Evolutionary conservation across 495 filamentous ascomycete genomes (phyloP).

Genomic region (Jackrogersella minutella): DNA sequence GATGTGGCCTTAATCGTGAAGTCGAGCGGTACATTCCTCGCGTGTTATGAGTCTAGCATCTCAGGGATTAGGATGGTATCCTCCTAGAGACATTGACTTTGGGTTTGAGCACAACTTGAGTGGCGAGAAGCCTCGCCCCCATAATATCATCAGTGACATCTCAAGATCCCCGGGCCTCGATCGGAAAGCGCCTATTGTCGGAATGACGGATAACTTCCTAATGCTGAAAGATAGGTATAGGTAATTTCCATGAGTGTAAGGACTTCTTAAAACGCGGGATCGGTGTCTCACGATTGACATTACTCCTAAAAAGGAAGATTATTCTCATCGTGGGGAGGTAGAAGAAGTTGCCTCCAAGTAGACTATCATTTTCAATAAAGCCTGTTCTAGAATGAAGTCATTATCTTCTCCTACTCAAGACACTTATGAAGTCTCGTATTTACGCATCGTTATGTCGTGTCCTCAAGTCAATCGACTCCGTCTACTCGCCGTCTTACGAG

Average conservation of each 20-base stretch:
- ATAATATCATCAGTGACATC: background rate
- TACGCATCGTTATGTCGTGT: too few species aligned
- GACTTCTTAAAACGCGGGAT: background rate
- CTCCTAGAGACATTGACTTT: background rate
- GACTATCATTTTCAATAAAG: background rate
- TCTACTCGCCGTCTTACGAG: too few species aligned
- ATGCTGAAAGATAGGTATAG: background rate
- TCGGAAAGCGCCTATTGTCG: background rate
- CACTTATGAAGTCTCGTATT: background rate
- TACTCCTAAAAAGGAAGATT: background rate
- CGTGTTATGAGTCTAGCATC: background rate
- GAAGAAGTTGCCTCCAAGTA: background rate
- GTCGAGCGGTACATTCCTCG: too few species aligned
- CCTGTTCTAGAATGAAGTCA: background rate
- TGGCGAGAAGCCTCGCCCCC: background rate
- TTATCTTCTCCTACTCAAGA: background rate
- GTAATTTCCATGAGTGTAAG: background rate
- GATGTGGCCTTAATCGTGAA: too few species aligned
- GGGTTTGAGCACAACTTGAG: background rate
- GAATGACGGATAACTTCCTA: background rate
- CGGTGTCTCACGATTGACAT: background rate
- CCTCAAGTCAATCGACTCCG: too few species aligned
- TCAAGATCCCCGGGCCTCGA: background rate
- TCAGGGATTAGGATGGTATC: background rate
- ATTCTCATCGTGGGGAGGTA: background rate